A percentile compares a stretch with the other conserved stretches of the same genome.
These are phyloP conservation scores for Sporisorium exsertum DNA, from an alignment of 1,284 basidiomycete species.

Conservation along the genomic window DNA sequence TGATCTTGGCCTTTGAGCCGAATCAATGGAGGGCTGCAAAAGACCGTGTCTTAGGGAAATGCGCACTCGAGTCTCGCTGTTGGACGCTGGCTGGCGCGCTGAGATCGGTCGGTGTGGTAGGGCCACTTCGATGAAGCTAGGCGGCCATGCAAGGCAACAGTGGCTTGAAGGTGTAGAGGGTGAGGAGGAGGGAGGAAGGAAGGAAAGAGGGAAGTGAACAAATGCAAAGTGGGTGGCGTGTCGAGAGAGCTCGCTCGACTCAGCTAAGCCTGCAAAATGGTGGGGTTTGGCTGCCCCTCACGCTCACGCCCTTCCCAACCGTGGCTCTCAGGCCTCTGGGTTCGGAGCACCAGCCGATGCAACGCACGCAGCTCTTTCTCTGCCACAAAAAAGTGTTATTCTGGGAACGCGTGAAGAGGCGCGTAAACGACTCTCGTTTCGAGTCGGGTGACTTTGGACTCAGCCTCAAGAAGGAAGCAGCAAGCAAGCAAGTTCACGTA, in stretches of 20 bases:
- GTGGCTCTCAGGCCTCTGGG: conserved; percentile 13
- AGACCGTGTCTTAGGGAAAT: neutral
- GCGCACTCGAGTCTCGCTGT: neutral
- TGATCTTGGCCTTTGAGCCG: neutral
- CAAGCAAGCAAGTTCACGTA: neutral
- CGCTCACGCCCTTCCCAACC: neutral
- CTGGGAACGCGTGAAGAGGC: conserved; percentile 20
- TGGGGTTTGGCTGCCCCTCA: neutral
- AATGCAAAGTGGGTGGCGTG: neutral
- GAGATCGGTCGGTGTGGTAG: neutral
- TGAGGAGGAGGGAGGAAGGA: neutral
- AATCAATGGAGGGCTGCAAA: neutral
- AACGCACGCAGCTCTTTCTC: conserved; percentile 9
- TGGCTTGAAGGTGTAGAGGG: neutral
- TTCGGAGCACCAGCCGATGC: conserved; percentile 14
- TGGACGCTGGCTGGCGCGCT: neutral
- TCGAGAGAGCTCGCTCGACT: neutral
- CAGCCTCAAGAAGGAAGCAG: conserved; percentile 5
- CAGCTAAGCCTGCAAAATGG: neutral
- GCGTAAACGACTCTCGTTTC: conserved; percentile 10
- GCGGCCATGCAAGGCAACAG: neutral
- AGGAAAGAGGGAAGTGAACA: neutral
- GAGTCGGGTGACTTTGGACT: conserved; percentile 28
- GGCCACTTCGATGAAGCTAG: neutral
- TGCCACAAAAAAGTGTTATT: conserved; percentile 23